Evolutionary conservation across 371 early-diverging fungal genomes (phyloP), one percentile per base, ranked within the genome.

Genomic region (Mortierella sp.): DNA sequence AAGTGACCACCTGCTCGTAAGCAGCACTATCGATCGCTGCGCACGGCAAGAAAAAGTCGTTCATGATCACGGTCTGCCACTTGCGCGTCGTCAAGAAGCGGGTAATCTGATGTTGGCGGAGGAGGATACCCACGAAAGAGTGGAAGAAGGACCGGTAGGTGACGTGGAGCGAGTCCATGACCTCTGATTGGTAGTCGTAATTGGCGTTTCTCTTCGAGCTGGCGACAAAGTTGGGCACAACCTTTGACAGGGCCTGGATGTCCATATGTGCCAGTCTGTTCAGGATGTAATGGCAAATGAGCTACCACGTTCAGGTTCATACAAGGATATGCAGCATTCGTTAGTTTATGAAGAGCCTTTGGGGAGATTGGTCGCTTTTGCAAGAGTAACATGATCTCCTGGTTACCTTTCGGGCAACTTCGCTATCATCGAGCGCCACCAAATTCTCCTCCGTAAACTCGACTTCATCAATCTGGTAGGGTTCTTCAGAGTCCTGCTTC

Each of bases 361-460:
- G 6, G 32, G 41, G 6, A 49, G 14, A 21, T 38, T 32, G 5
- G 1, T 48, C 16, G 18, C 24, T n/a, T n/a, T 27, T 58, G 8
- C 65, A 65, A 38, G 21, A 32, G 3, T 5, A 2, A 7, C 8
- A 7, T 54, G 14, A 43, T 11, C 41, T 24, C 38, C 1, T 16
- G 8, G 38, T 88, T 49, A 91, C 89, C 79, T 93, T 92, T 29
- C 93, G 88, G 27, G 92, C 90, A 72, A 91, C 90, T 44, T 93
- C 91, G 38, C 90, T 91, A 48, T 81, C 83, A 29, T 87, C 43
- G 80, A 88, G 58, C 24, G 75, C 43, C 88, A 63, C 77, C 24
- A 84, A 60, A 32, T 81, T 81, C 11, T 81, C 85, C 11, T 81
- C 79, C 0, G 81, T 81, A 29, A 81, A 84, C 4, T 81, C 76